Percentiles rank a stretch among this genome's conserved stretches.
phyloP scores from a whole-genome alignment of 2,329 filamentous ascomycete species.

The Aspergillus pseudoterreus region DNA sequence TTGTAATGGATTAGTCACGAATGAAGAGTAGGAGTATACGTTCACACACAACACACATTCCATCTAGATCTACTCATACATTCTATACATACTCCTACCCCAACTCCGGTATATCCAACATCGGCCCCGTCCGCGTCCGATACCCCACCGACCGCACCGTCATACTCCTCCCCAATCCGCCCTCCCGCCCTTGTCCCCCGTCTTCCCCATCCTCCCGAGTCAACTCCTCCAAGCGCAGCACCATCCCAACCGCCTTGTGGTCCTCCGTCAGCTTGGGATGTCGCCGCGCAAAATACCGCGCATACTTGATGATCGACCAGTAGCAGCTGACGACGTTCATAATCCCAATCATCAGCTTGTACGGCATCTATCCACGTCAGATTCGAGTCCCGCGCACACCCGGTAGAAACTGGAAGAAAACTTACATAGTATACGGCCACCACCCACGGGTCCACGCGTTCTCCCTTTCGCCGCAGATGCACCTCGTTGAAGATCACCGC shows the following conservation, averaged over 20 bases:
- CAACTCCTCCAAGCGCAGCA: conserved; percentile 20
- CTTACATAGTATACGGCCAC: conserved; percentile 39
- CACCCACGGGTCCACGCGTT: conserved; percentile 39
- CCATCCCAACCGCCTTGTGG: conserved; percentile 37
- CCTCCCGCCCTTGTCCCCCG: background rate
- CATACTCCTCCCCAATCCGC: conserved; percentile 7
- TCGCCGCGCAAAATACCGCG: conserved; percentile 44
- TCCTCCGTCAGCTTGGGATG: conserved; percentile 50
- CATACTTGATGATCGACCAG: conserved; percentile 45
- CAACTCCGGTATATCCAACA: background rate
- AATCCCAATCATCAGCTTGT: conserved; percentile 44
- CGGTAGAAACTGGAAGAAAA: background rate
- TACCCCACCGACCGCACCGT: conserved; percentile 7
- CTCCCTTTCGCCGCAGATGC: conserved; percentile 44
- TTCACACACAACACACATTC: no score
- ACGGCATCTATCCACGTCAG: conserved; percentile 23
- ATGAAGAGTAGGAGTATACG: no score
- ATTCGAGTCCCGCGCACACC: background rate
- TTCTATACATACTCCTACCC: no score
- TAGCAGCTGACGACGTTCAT: conserved; percentile 44
- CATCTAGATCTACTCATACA: no score
- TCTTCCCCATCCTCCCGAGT: background rate
- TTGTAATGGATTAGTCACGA: no score
- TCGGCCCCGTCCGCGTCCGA: background rate
- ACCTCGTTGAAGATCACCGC: conserved; percentile 48